These are phyloP conservation scores for Actinomortierella ambigua DNA, from an alignment of 371 early-diverging fungal species.

Conservation along the genomic window DNA sequence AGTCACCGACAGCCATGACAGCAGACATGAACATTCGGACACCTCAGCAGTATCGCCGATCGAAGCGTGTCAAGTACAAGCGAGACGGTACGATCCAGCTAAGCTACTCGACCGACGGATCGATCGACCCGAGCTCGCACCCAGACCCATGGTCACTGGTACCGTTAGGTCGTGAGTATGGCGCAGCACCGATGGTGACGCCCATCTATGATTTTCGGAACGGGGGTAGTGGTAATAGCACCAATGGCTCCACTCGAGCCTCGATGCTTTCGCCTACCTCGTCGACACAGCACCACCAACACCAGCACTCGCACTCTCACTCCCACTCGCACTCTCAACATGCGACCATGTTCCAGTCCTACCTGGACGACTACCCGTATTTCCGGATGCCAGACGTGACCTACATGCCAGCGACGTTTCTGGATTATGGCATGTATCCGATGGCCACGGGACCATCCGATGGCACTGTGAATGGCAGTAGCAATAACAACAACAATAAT, in stretches of 20 bases:
- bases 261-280: no score
- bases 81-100: constrained; percentile 43
- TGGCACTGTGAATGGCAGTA: no score
- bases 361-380: constrained; percentile 52
- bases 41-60: constrained; percentile 40
- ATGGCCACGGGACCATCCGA: no score
- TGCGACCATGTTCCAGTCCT: neutral
- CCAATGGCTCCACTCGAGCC: no score
- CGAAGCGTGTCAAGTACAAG: constrained; percentile 40
- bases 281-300: no score
- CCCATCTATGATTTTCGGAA: neutral
- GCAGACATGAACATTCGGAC: constrained; percentile 27
- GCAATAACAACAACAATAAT: no score
- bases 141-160: constrained; percentile 46
- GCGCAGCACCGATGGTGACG: constrained; percentile 18
- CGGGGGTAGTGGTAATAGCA: no score
- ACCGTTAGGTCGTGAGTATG: constrained; percentile 27
- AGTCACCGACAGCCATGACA: constrained; percentile 27
- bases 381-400: constrained; percentile 27
- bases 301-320: no score
- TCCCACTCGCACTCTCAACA: no score
- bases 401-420: constrained; percentile 21
- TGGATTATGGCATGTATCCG: neutral
- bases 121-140: constrained; percentile 41
- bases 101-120: constrained; percentile 41